Base-by-base conservation (phyloP, 2,329 filamentous ascomycete genomes). In the Penicillium psychrosexuale region DNA sequence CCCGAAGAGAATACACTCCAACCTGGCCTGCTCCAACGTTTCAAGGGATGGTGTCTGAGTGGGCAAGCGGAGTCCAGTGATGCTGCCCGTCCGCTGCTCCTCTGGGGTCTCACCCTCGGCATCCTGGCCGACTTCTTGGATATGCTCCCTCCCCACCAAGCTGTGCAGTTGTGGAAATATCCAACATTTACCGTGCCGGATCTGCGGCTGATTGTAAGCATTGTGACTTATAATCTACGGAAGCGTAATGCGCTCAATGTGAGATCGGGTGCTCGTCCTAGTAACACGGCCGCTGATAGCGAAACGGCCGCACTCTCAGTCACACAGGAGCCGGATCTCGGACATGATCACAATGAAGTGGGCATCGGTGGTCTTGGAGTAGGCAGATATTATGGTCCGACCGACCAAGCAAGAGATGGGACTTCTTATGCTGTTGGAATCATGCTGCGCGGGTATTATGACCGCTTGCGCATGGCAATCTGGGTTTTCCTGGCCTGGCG, bases 101-200 rank as follows among this genome's bases (percentile, higher is more conserved):
- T 89, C 1, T 89, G 86, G 86, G 86, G 86, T 0, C 69, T 89
- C 33, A 88, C 86, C 0, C 75, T 89, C 1, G 86, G 85, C 5
- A 82, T 89, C 31, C 71, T 88, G 37, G 83, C 83, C 15, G 86
- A 89, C 69, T 84, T 89, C 59, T 76, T 89, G 24, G 84, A 88
- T 59, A 79, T 87, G 64, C 72, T 88, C 4, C 85, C 85, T n/a
- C 84, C 85, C 1, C 76, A 80, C 59, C 83, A 82, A 50, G 81
- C 84, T 2, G 78, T 88, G 4, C 74, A 81, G 33, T 69, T 87
- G 27, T 89, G 86, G 85, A 81, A 80, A 30, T 88, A 87, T 64
- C 86, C 86, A 0, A 88, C 84, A 1, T 88, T 89, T 65, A 87
- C 85, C 0, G 78, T 82, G 1, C 78, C 77, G 53, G 86, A 89